A percentile compares a stretch with the other conserved stretches of the same genome.
Evolutionary conservation across 108 stramenopile species (phyloP).

Genomic region (Discostella pseudostelligera): DNA sequence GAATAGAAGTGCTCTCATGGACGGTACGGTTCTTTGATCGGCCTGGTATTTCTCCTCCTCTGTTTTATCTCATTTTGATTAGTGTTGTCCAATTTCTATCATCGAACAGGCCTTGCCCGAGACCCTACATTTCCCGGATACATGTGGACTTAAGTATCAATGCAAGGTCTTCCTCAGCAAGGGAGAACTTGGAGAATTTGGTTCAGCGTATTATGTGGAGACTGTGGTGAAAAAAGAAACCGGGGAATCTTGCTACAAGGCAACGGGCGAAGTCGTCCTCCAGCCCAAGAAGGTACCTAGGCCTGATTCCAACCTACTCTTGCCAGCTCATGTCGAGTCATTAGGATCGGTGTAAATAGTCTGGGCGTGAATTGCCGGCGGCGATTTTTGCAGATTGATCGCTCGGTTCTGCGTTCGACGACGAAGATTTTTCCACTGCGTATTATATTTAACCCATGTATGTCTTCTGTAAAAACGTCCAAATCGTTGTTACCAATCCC

Average conservation of each 20-base stretch:
- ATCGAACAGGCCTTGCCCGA: slow-evolving; percentile 19
- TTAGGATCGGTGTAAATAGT: too few relatives aligned
- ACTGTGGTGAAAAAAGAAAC: slow-evolving; percentile 16
- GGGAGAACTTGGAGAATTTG: slow-evolving; percentile 22
- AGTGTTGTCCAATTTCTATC: neutral
- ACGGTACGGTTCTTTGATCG: neutral
- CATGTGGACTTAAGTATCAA: slow-evolving; percentile 18
- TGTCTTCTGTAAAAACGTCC: too few relatives aligned
- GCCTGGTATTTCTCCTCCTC: neutral
- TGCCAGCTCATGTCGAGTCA: too few relatives aligned
- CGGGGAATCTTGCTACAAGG: slow-evolving; percentile 15
- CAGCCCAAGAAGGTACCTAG: neutral
- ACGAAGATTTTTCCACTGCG: too few relatives aligned
- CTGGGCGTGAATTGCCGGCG: too few relatives aligned
- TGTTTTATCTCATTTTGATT: neutral
- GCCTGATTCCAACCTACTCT: slow-evolving; percentile 1
- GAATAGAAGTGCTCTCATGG: slow-evolving; percentile 21
- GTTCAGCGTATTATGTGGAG: slow-evolving; percentile 23
- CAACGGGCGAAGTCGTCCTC: slow-evolving; percentile 18
- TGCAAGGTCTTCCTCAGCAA: slow-evolving; percentile 20
- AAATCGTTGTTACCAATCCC: too few relatives aligned
- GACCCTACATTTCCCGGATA: slow-evolving; percentile 24
- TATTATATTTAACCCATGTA: too few relatives aligned
- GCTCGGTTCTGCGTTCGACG: too few relatives aligned
- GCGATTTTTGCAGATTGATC: too few relatives aligned